A percentile compares a stretch with the other conserved stretches of the same genome.
Conservation (phyloP, 768 basidiomycete species). For the Boletus barrowsii region DNA sequence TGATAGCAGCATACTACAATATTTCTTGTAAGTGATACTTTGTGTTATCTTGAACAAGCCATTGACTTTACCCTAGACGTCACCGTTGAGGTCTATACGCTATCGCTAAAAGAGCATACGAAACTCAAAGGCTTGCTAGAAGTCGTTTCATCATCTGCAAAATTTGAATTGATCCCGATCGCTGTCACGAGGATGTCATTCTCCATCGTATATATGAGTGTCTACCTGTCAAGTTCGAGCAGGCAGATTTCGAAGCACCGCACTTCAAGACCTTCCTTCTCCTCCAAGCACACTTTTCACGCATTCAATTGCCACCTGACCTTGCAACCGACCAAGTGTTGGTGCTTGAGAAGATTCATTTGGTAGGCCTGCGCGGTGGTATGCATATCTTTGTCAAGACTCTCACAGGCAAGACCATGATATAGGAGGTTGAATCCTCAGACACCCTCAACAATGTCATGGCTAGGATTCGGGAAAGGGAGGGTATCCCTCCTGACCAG, state of each 20-base stretch:
- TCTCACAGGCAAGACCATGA: too few relatives aligned
- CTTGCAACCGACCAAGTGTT: conserved; percentile 87
- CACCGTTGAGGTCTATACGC: conserved; percentile 94
- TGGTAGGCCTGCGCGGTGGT: too few relatives aligned
- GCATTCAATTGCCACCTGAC: conserved; percentile 88
- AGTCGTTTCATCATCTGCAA: conserved; percentile 94
- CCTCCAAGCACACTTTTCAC: conserved; percentile 94
- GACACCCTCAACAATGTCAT: too few relatives aligned
- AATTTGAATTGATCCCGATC: conserved; percentile 92
- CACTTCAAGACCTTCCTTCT: conserved; percentile 98
- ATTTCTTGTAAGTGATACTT: conserved; percentile 67
- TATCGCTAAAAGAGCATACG: conserved; percentile 93
- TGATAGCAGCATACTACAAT: conserved; percentile 97
- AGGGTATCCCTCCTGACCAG: too few relatives aligned
- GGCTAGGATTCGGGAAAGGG: too few relatives aligned
- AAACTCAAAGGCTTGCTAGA: conserved; percentile 96
- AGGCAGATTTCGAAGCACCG: conserved; percentile 84
- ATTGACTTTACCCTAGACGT: conserved; percentile 55
- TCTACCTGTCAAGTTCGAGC: conserved; percentile 90
- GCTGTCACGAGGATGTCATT: conserved; percentile 84
- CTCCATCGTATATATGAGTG: conserved; percentile 92
- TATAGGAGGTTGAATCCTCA: too few relatives aligned
- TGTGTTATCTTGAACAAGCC: not conserved
- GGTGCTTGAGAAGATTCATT: conserved; percentile 76
- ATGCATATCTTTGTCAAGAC: too few relatives aligned